A percentile compares a stretch with the other conserved stretches of the same genome.
These are phyloP conservation scores for Penicillium polonicum DNA, from an alignment of 2,329 filamentous ascomycete species.

Conservation along the genomic window DNA sequence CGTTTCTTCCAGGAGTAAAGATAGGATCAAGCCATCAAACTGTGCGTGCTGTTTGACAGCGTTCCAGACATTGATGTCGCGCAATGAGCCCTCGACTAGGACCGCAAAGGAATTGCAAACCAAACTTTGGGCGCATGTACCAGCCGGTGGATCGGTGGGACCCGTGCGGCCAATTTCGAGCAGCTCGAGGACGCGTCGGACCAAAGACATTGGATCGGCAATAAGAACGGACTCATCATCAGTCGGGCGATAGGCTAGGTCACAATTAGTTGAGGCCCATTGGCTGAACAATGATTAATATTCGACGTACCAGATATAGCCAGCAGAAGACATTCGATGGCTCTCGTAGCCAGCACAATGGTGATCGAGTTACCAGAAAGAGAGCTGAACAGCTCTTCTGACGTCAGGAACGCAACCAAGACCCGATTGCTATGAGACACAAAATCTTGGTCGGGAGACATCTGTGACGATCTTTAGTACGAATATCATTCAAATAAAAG, in stretches of 20 bases:
- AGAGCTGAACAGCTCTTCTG: conserved; percentile 53
- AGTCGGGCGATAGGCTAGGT: conserved; percentile 23
- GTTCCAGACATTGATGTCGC: conserved; percentile 49
- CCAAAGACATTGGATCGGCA: conserved; percentile 38
- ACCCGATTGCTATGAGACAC: conserved; percentile 51
- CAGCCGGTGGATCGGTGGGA: conserved; percentile 10
- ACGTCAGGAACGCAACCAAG: conserved; percentile 61
- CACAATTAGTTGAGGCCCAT: conserved; percentile 16
- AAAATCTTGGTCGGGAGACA: conserved; percentile 37
- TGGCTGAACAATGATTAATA: not conserved
- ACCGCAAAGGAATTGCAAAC: conserved; percentile 48
- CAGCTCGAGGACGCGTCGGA: conserved; percentile 37
- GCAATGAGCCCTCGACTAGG: conserved; percentile 50
- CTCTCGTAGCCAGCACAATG: conserved; percentile 51
- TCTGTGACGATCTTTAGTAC: conserved; percentile 15
- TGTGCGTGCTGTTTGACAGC: conserved; percentile 40
- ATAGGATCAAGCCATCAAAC: conserved; percentile 40
- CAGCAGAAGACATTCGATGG: conserved; percentile 58
- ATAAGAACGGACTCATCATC: conserved; percentile 29
- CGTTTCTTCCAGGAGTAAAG: conserved; percentile 47
- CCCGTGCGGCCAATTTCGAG: conserved; percentile 30
- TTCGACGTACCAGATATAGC: conserved; percentile 54
- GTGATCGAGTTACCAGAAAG: conserved; percentile 48
- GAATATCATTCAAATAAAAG: not conserved
- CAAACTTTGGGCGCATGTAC: conserved; percentile 33